Evolutionary conservation across 1,284 basidiomycete species (phyloP).

Genomic region (Megacollybia platyphylla): DNA sequence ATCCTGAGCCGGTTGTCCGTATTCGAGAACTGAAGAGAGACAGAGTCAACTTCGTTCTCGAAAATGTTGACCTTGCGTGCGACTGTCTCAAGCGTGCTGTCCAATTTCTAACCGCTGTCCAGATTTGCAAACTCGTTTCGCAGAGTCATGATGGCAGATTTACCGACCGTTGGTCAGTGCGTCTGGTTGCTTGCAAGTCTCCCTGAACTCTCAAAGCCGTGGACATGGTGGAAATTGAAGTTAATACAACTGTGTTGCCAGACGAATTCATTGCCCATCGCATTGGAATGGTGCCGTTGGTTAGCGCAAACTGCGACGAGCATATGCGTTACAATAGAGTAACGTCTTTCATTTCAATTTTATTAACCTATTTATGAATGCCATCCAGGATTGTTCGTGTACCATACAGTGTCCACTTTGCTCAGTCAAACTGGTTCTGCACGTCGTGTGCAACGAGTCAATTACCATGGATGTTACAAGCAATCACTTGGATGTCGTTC

Average conservation of each 20-base stretch:
- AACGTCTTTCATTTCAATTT: not conserved
- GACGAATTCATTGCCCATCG: slow-evolving; percentile 98
- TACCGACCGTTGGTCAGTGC: slow-evolving; percentile 80
- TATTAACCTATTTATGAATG: slow-evolving; percentile 5
- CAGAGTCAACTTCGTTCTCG: slow-evolving; percentile 78
- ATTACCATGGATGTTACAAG: slow-evolving; percentile 76
- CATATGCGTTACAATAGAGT: slow-evolving; percentile 76
- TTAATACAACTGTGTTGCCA: slow-evolving; percentile 88
- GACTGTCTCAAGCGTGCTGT: slow-evolving; percentile 8
- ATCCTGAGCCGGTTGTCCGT: slow-evolving; percentile 53
- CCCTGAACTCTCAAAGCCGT: slow-evolving; percentile 51
- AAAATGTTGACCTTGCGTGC: slow-evolving; percentile 87
- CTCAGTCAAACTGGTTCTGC: slow-evolving; percentile 65
- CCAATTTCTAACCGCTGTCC: slow-evolving; percentile 7
- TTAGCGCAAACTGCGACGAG: slow-evolving; percentile 77
- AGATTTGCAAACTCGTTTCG: slow-evolving; percentile 85
- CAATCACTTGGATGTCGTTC: slow-evolving; percentile 56
- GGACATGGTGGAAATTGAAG: slow-evolving; percentile 89
- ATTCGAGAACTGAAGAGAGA: slow-evolving; percentile 74
- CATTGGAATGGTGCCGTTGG: slow-evolving; percentile 87
- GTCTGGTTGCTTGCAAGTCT: slow-evolving; percentile 3
- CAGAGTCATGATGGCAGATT: slow-evolving; percentile 89
- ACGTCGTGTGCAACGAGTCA: slow-evolving; percentile 58
- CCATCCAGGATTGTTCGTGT: slow-evolving; percentile 73
- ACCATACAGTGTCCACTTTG: slow-evolving; percentile 69